Base-by-base conservation (phyloP, 139 green algal genomes). In the Chlamydomonas asymmetrica region DNA sequence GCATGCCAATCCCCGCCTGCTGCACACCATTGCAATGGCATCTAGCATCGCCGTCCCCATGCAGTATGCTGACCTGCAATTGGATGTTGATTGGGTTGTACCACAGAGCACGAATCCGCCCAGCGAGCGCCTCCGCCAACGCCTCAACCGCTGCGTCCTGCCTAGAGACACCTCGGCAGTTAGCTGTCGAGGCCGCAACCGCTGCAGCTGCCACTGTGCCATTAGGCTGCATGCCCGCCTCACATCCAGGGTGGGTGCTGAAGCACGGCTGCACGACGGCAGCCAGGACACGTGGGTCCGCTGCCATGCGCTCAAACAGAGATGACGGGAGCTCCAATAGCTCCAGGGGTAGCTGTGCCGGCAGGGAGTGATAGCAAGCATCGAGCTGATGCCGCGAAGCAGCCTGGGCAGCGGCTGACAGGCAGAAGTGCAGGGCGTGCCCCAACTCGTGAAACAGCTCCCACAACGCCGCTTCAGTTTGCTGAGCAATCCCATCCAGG, bases 401-500 rank as follows among this genome's bases (percentile, higher is more conserved):
- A 13, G 56, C 23, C 39, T 57, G 43, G 23, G 71, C 59, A 25
- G 71, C 59, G 9, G 59, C 41, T 7, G 59, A 57, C 32, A 77
- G 59, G 27, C 49, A 32, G 40, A 77, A 77, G 31, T 77, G 71
- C 31, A 77, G n/a, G 1, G 59, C 71, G 45, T 77, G 71, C 9
- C 71, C 71, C 4, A 69, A 34, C 59, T 77, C 71, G 32, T 77
- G 71, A 18, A 77, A 34, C 32, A 77, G 59, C 71, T 77, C 71
- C 71, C 71, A 77, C 13, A 77, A 9, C 59, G 57, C 25, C 45
- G 45, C 45, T 16, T 54, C 45, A 10, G 13, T 10, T 54, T 16
- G 45, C 45, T 52, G 45, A 16, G 45, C 13, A 52, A 10, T 52
- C 13, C 13, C 45, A 10, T 16, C 13, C 45, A 52, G 45, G 18